A percentile compares a stretch with the other conserved stretches of the same genome.
Evolutionary conservation across 2,329 filamentous ascomycete genomes (phyloP).

Genomic region (Colletotrichum australisinense): DNA sequence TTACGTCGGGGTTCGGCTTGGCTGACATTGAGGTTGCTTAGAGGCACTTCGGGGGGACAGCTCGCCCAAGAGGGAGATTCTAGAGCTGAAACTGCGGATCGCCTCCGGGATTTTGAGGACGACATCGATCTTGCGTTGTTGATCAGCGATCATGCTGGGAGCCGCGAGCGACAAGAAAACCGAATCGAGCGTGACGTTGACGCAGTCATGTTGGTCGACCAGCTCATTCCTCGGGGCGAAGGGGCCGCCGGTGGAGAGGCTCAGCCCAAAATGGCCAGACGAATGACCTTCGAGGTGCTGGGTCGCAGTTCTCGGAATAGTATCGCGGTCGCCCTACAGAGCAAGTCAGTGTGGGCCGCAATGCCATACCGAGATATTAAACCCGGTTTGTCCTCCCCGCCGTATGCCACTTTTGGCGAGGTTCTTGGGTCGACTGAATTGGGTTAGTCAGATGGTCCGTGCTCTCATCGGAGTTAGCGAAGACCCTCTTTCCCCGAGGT

Average conservation of each 20-base stretch:
- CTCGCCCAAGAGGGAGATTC: no score
- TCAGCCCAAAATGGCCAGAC: neutral
- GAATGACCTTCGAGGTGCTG: neutral
- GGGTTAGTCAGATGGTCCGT: no score
- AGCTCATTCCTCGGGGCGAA: neutral
- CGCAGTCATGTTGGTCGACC: neutral
- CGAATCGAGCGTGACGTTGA: neutral
- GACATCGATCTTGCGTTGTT: neutral
- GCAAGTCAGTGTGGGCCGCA: neutral
- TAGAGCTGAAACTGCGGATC: fast-evolving
- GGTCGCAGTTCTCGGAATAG: neutral
- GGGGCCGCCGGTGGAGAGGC: no score
- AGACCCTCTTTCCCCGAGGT: no score
- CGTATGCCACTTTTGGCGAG: no score
- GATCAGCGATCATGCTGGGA: neutral
- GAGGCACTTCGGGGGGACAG: fast-evolving
- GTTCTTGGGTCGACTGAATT: no score
- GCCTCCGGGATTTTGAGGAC: neutral
- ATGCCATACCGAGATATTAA: neutral
- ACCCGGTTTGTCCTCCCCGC: no score
- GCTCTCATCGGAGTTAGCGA: no score
- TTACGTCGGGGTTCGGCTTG: no score
- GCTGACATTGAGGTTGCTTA: neutral
- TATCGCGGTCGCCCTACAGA: neutral
- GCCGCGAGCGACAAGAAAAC: neutral